Conservation (phyloP, 163 green algal species). For the Scenedesmus sp. region DNA sequence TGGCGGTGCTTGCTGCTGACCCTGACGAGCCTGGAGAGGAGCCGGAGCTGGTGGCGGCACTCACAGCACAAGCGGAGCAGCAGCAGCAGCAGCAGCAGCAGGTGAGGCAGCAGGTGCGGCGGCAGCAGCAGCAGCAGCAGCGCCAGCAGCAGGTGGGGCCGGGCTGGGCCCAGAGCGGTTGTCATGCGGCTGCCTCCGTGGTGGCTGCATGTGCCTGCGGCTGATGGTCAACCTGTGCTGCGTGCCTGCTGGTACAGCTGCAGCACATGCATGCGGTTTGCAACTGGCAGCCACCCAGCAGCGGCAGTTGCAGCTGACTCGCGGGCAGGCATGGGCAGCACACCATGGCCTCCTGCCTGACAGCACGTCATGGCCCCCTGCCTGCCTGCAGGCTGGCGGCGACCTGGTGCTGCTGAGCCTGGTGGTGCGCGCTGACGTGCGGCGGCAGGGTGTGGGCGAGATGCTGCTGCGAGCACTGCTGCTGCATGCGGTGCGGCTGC, state of each 20-base stretch:
- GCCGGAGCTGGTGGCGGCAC: constrained; percentile 6
- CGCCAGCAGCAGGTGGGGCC: no score
- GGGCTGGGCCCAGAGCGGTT: no score
- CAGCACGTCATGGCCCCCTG: neutral
- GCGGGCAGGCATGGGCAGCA: no score
- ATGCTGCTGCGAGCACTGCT: constrained; percentile 3
- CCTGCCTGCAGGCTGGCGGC: neutral
- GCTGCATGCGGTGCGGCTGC: neutral
- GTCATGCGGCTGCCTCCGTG: no score
- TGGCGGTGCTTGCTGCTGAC: neutral
- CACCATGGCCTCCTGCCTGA: neutral
- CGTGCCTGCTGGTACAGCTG: neutral
- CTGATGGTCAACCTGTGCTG: neutral
- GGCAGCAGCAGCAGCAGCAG: neutral
- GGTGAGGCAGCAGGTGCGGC: neutral
- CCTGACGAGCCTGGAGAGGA: constrained; percentile 14
- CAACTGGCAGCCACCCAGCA: neutral
- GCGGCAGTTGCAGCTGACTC: neutral
- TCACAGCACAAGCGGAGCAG: constrained; percentile 9
- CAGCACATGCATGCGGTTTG: neutral
- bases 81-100: constrained; percentile 6
- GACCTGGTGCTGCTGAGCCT: constrained; percentile 42
- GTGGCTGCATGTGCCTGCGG: neutral
- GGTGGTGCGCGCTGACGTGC: constrained; percentile 40
- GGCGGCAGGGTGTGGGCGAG: constrained; percentile 22